Conservation (phyloP, 257 asterid genomes). For the Lycium ferocissimum region DNA sequence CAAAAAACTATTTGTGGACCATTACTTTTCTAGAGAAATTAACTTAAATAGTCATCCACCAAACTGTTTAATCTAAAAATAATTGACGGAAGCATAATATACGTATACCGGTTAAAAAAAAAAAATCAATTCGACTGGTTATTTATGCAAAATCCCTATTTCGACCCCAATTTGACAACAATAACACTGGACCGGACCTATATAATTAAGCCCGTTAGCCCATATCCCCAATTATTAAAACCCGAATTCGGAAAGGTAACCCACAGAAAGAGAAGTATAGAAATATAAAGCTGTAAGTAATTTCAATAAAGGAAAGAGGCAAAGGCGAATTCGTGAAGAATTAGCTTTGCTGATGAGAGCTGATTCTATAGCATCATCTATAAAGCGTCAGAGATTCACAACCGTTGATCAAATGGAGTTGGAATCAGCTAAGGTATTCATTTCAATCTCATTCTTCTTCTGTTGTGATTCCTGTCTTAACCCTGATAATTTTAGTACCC, state of each 20-base stretch:
- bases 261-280: background rate
- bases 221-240: background rate
- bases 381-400: conserved; percentile 66
- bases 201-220: background rate
- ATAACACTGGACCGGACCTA: background rate
- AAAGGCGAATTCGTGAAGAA: background rate
- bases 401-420: conserved; percentile 71
- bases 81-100: too few relatives aligned
- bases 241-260: background rate
- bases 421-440: conserved; percentile 68
- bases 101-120: too few relatives aligned
- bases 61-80: too few relatives aligned
- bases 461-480: background rate
- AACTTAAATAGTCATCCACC: background rate
- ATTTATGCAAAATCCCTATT: background rate
- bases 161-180: background rate
- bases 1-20: background rate
- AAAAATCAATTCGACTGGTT: too few relatives aligned
- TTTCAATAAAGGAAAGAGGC: background rate
- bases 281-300: background rate
- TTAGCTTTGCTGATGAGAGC: conserved; percentile 53
- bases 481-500: too few relatives aligned
- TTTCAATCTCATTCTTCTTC: background rate
- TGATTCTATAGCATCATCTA: conserved; percentile 58
- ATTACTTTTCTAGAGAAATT: background rate